A percentile compares a stretch with the other conserved stretches of the same genome.
phyloP scores from a whole-genome alignment of 768 basidiomycete genomes.

The Suillus placidus region DNA sequence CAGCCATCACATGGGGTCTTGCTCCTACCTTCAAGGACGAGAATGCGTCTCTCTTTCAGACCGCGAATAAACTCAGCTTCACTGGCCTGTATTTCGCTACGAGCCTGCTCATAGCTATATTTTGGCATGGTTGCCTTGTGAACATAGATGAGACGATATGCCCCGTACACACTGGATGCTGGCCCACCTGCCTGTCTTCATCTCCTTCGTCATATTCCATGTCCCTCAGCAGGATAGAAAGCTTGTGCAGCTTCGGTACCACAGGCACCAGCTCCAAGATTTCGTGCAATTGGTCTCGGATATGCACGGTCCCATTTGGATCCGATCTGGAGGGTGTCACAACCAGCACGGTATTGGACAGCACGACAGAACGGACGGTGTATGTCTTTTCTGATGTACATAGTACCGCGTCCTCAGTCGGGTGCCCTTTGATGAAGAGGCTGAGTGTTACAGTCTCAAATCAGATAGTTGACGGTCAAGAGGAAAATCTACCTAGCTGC shows the following conservation, averaged over 20 bases:
- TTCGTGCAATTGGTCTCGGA: slow-evolving; percentile 81
- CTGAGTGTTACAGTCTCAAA: slow-evolving; percentile 36
- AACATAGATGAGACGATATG: not conserved
- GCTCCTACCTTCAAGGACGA: slow-evolving; percentile 65
- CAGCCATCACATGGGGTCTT: not conserved
- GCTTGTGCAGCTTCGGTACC: slow-evolving; percentile 76
- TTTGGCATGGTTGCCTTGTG: slow-evolving; percentile 45
- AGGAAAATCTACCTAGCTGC: not conserved
- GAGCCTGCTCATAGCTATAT: slow-evolving; percentile 57
- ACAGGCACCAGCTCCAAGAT: slow-evolving; percentile 78
- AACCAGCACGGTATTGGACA: slow-evolving; percentile 88
- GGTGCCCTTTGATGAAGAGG: slow-evolving; percentile 78
- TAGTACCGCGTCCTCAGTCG: slow-evolving; percentile 85
- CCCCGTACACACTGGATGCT: not conserved
- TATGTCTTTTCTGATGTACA: slow-evolving; percentile 86
- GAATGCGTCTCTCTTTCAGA: slow-evolving; percentile 68
- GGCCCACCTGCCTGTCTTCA: slow-evolving; percentile 42
- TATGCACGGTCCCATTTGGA: slow-evolving; percentile 52
- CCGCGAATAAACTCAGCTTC: slow-evolving; percentile 70
- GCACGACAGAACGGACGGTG: slow-evolving; percentile 76
- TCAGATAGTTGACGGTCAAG: not conserved
- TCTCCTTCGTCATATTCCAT: slow-evolving; percentile 69
- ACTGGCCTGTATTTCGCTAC: slow-evolving; percentile 76
- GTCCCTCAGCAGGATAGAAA: slow-evolving; percentile 62
- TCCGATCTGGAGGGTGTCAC: slow-evolving; percentile 51